These are phyloP conservation scores for Collybia sordida DNA, from an alignment of 768 basidiomycete genomes.

Conservation along the genomic window DNA sequence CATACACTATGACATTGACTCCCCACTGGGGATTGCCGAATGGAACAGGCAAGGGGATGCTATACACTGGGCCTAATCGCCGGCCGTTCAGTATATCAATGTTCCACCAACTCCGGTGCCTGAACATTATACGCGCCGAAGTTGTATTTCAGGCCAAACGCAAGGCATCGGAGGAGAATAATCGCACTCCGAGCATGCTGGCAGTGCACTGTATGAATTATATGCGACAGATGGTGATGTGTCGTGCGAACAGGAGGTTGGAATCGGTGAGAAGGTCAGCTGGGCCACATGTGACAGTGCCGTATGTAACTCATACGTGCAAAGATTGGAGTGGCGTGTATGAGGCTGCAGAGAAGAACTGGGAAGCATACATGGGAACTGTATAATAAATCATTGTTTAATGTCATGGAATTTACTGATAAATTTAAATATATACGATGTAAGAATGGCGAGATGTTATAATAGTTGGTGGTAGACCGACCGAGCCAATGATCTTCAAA, in stretches of 20 bases:
- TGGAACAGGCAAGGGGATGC: slow-evolving; percentile 19
- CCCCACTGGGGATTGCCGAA: not conserved
- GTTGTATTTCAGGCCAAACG: not conserved
- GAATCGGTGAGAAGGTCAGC: slow-evolving; percentile 14
- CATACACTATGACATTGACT: not conserved
- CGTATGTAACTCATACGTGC: slow-evolving; percentile 18
- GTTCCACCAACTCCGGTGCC: slow-evolving; percentile 35
- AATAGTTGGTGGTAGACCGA: too few relatives aligned
- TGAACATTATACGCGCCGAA: slow-evolving; percentile 26
- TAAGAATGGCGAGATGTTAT: too few relatives aligned
- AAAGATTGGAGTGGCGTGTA: slow-evolving; percentile 35
- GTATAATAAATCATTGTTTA: too few relatives aligned
- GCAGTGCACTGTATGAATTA: slow-evolving; percentile 23
- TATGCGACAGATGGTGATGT: slow-evolving; percentile 16
- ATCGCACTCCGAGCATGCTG: too few relatives aligned
- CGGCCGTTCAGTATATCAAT: slow-evolving; percentile 34
- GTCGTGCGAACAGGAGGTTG: slow-evolving; percentile 14
- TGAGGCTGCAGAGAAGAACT: slow-evolving; percentile 24
- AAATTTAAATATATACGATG: too few relatives aligned
- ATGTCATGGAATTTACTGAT: too few relatives aligned
- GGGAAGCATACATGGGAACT: slow-evolving; percentile 12
- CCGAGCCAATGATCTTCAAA: too few relatives aligned
- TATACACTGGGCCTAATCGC: slow-evolving; percentile 29
- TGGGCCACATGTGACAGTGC: slow-evolving; percentile 7
- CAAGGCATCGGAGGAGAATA: not conserved